phyloP scores from a whole-genome alignment of 2,329 filamentous ascomycete genomes.

The Fonsecaea monophora region DNA sequence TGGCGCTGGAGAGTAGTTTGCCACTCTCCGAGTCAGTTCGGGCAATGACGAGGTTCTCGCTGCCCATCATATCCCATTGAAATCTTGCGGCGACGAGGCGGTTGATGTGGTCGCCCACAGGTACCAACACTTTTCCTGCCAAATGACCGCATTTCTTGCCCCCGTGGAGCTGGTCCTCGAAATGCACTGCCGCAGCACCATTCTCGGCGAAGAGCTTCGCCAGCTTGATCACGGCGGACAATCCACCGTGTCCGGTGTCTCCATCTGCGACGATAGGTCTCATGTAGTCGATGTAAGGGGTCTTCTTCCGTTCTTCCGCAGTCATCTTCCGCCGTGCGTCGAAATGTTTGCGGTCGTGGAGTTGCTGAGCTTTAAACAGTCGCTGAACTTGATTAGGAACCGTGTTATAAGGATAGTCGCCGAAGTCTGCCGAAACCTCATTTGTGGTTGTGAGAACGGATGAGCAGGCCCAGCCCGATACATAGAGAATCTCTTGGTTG shows the following conservation, averaged over 20 bases:
- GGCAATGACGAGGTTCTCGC: slow-evolving; percentile 92
- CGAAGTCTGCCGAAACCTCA: slow-evolving; percentile 96
- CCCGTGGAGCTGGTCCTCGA: slow-evolving; percentile 96
- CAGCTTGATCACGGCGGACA: slow-evolving; percentile 92
- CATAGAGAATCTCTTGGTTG: slow-evolving; percentile 93
- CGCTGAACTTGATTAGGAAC: slow-evolving; percentile 98
- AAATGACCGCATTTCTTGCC: slow-evolving; percentile 98
- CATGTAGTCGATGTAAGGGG: slow-evolving; percentile 89
- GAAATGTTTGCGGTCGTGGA: slow-evolving; percentile 97
- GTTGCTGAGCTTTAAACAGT: slow-evolving; percentile 92
- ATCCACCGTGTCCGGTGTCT: slow-evolving; percentile 90
- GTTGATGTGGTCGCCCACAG: slow-evolving; percentile 94
- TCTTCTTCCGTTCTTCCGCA: slow-evolving; percentile 72
- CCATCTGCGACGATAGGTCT: slow-evolving; percentile 95
- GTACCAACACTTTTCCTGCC: slow-evolving; percentile 93
- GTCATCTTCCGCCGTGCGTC: slow-evolving; percentile 81
- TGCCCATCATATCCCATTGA: slow-evolving; percentile 98
- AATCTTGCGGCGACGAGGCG: slow-evolving; percentile 88
- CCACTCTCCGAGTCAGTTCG: slow-evolving; percentile 95
- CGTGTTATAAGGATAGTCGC: slow-evolving; percentile 98
- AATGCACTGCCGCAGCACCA: slow-evolving; percentile 93
- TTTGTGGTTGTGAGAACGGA: slow-evolving; percentile 92
- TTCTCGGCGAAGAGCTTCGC: slow-evolving; percentile 98
- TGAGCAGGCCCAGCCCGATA: slow-evolving; percentile 97
- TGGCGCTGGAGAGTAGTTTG: slow-evolving; percentile 83